These are phyloP conservation scores for Talaromyces nanjingensis DNA, from an alignment of 495 filamentous ascomycete species.

Conservation along the genomic window DNA sequence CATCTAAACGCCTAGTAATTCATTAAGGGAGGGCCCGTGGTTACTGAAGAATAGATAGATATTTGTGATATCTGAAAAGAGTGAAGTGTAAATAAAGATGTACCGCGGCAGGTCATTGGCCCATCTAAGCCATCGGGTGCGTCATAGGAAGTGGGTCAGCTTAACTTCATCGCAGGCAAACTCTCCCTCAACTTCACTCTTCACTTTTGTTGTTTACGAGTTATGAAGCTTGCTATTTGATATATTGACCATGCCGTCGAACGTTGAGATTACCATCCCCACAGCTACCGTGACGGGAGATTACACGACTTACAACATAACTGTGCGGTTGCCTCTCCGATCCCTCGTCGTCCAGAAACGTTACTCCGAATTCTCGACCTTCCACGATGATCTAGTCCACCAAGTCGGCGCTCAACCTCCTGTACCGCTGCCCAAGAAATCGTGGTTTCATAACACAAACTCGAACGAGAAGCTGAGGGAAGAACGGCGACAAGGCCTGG, in stretches of 20 bases:
- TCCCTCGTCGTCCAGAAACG: conserved; percentile 85
- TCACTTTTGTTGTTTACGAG: not conserved
- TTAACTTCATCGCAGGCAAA: not conserved
- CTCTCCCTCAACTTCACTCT: not conserved
- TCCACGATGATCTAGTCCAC: conserved; percentile 62
- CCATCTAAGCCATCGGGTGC: not conserved
- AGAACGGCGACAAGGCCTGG: conserved; percentile 65
- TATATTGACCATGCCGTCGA: conserved; percentile 55
- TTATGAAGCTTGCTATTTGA: not conserved
- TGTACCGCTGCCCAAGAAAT: conserved; percentile 65
- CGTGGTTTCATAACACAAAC: conserved; percentile 78
- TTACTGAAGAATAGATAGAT: not conserved
- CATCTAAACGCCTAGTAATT: not conserved
- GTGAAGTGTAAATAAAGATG: conserved; percentile 1
- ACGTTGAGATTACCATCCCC: conserved; percentile 76
- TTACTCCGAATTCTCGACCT: conserved; percentile 82
- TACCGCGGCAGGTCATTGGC: not conserved
- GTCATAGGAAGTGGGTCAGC: conserved; percentile 12
- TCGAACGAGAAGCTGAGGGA: conserved; percentile 72
- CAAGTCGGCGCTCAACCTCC: conserved; percentile 58
- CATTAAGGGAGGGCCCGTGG: not conserved
- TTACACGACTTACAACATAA: conserved; percentile 90
- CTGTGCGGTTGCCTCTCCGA: conserved; percentile 77
- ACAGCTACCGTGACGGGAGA: conserved; percentile 55
- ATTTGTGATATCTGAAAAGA: not conserved